Percentiles rank a stretch among this genome's conserved stretches.
These are phyloP conservation scores for Mucor lusitanicus DNA, from an alignment of 371 early-diverging fungal genomes.

Conservation along the genomic window DNA sequence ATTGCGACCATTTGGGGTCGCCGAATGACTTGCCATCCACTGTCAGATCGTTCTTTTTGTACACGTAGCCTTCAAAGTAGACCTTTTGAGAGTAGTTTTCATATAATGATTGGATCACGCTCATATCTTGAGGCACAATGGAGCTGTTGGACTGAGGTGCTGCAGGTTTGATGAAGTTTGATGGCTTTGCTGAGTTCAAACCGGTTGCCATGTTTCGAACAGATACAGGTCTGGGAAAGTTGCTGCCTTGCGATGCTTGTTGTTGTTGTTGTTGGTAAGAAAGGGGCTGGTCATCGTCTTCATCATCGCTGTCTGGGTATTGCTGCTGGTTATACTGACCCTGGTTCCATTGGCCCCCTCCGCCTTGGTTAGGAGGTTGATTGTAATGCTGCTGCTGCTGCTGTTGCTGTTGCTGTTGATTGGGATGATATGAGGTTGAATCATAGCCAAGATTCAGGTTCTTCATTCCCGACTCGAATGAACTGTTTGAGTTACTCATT, in stretches of 20 bases:
- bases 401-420: neutral
- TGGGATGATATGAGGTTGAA: neutral
- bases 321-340: constrained; percentile 9
- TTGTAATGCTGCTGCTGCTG: neutral
- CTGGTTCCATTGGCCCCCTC: constrained; percentile 20
- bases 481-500: neutral
- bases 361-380: constrained; percentile 3
- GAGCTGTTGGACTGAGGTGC: constrained; percentile 17
- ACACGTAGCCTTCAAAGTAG: constrained; percentile 67
- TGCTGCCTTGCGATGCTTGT: neutral
- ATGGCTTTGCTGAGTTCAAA: constrained; percentile 27
- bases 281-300: constrained; percentile 25
- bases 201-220: constrained; percentile 20
- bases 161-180: constrained; percentile 39
- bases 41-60: constrained; percentile 61
- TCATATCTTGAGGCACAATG: constrained; percentile 13
- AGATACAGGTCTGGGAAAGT: constrained; percentile 20
- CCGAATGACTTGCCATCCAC: constrained; percentile 56
- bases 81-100: constrained; percentile 64
- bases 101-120: constrained; percentile 41
- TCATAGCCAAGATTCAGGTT: neutral
- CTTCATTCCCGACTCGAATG: constrained; percentile 4
- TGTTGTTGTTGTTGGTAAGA: neutral
- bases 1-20: constrained; percentile 59
- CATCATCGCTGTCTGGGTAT: neutral